A percentile compares a stretch with the other conserved stretches of the same genome.
Evolutionary conservation across 176 grass and related monocot genomes (phyloP).

Genomic region (Paspalum vaginatum): DNA sequence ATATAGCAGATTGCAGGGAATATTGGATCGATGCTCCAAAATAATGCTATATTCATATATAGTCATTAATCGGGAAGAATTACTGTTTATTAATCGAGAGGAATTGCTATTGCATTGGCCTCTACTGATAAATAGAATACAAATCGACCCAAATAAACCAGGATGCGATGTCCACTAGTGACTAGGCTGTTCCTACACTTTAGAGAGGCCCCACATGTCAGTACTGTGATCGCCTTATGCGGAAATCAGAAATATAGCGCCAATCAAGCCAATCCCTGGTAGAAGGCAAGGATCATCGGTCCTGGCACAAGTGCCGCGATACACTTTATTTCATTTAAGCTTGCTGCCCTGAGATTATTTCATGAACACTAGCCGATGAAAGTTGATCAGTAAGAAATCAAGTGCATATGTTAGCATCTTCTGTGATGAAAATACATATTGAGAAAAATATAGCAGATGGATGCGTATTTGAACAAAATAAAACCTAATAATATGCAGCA

Average conservation of each 20-base stretch:
- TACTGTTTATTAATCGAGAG: background rate
- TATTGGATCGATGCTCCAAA: no score
- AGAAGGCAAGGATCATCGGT: conserved; percentile 18
- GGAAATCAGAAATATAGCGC: conserved; percentile 36
- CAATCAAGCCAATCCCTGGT: conserved; percentile 11
- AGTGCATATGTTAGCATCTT: background rate
- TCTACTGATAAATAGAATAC: conserved; percentile 34
- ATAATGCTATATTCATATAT: background rate
- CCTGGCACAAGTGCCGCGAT: conserved; percentile 1
- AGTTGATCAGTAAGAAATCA: conserved; percentile 45
- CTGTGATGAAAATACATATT: conserved; percentile 34
- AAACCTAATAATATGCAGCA: background rate
- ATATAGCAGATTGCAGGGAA: background rate
- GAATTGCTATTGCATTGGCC: background rate
- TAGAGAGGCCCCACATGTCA: background rate
- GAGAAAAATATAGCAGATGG: conserved; percentile 11
- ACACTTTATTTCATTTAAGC: conserved; percentile 19
- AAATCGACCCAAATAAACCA: conserved; percentile 7
- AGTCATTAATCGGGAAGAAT: background rate
- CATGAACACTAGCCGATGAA: conserved; percentile 15
- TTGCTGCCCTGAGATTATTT: conserved; percentile 28
- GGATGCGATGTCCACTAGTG: conserved; percentile 14
- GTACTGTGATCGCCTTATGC: background rate
- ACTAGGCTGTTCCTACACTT: background rate
- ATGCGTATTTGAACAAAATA: background rate